Percentiles rank a stretch among this genome's conserved stretches.
These are phyloP conservation scores for Yarrowia hollandica DNA, from an alignment of 805 yeast genomes.

Conservation along the genomic window DNA sequence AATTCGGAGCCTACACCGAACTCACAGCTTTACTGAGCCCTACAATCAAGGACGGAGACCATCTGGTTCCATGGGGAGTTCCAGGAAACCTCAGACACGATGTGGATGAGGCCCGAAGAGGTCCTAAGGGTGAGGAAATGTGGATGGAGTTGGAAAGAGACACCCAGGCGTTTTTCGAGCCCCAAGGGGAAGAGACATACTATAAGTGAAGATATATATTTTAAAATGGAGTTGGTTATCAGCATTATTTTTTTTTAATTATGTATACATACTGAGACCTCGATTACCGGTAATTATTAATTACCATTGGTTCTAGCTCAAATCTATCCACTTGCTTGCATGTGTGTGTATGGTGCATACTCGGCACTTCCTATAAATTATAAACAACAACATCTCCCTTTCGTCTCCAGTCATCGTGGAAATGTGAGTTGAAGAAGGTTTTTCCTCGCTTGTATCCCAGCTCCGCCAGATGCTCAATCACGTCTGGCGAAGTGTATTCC, in stretches of 20 bases:
- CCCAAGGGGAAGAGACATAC: no score
- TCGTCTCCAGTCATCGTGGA: conserved; percentile 85
- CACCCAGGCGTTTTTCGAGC: conserved; percentile 25
- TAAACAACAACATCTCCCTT: conserved; percentile 76
- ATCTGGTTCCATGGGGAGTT: conserved; percentile 48
- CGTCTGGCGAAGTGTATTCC: conserved; percentile 42
- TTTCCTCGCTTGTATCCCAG: conserved; percentile 41
- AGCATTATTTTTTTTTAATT: background rate
- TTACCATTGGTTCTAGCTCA: no score
- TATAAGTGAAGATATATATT: no score
- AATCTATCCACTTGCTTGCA: no score
- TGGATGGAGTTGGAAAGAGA: conserved; percentile 44
- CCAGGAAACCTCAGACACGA: conserved; percentile 45
- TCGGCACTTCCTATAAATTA: conserved; percentile 30
- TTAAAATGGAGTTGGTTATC: no score
- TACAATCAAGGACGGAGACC: conserved; percentile 44
- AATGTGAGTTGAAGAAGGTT: conserved; percentile 71
- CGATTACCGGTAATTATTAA: no score
- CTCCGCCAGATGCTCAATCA: conserved; percentile 46
- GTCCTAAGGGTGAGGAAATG: conserved; percentile 41
- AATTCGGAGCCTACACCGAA: conserved; percentile 50
- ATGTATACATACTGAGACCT: conserved; percentile 11
- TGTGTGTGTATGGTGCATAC: no score
- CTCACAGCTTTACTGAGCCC: conserved; percentile 48
- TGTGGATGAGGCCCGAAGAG: conserved; percentile 40